Evolutionary conservation across 2,329 filamentous ascomycete species (phyloP), one percentile per base, ranked within the genome.

Genomic region (Fusarium vanettenii): DNA sequence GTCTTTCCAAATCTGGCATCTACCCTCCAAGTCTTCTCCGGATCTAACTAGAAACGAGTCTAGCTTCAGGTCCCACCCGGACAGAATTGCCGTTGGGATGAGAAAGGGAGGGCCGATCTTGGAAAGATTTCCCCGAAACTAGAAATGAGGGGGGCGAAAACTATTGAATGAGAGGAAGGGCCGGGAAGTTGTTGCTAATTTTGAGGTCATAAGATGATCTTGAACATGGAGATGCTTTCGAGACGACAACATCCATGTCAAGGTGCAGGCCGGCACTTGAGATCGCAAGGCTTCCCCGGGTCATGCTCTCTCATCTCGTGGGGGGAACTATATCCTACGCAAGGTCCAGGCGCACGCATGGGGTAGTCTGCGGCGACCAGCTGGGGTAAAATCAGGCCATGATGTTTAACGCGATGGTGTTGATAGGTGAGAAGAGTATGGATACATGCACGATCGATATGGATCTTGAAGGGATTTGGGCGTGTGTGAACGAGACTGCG

Each of bases 21-120:
- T 29, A 9, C 55, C 31, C 9, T 16, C 57, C n/a, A 48, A 18
- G 33, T 50, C 37, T 37, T 71, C 72, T 75, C 63, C 66, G 66
- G 72, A 31, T 22, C 69, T 75, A 75, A 50, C 72, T 22, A 70
- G 33, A 27, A 27, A 4, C 10, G n/a, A 29, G 20, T 22, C 25
- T 59, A 41, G 64, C 20, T 33, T 43, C 31, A 31, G 56, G 56
- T 20, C 31, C 64, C 33, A 48, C 45, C 64, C 72, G 74, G 76
- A 22, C 65, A 76, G 65, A 78, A 71, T 77, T 77, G 73, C 74
- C 70, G 62, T 60, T 39, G 45, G 18, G 39, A 18, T 22, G 16
- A 45, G 57, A 65, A 66, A 60, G 43, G 25, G 18, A 48, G 11
- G 48, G 50, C 63, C 55, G 20, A 39, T 27, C 50, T 63, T 71